Conservation (phyloP, 768 basidiomycete species). For the Amanita rubescens region DNA sequence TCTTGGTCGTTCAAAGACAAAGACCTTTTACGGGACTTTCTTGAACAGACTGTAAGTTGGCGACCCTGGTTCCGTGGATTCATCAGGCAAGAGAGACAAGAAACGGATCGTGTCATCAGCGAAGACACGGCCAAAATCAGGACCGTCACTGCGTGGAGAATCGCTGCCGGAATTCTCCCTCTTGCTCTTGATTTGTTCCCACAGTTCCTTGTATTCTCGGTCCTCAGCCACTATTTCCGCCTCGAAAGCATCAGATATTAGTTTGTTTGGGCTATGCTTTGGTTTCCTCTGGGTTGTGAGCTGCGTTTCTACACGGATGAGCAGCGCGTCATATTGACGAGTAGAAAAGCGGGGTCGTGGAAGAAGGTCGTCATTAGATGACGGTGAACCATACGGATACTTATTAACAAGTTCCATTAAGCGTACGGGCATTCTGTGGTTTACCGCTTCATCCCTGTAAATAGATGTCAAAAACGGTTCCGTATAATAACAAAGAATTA, state of each 20-base stretch:
- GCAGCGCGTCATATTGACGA: conserved; percentile 52
- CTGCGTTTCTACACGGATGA: conserved; percentile 58
- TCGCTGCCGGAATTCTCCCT: conserved; percentile 24
- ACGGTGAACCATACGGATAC: conserved; percentile 50
- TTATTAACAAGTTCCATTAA: conserved; percentile 61
- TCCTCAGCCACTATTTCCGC: conserved; percentile 23
- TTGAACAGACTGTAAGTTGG: background rate
- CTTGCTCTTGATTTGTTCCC: conserved; percentile 46
- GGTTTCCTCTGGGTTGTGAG: conserved; percentile 29
- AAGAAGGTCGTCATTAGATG: conserved; percentile 35
- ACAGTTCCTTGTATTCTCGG: conserved; percentile 33
- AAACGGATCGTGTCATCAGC: conserved; percentile 61
- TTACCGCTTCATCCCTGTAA: conserved; percentile 50
- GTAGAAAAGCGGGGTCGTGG: conserved; percentile 66
- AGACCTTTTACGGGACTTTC: conserved; percentile 21
- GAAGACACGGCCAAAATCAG: conserved; percentile 46
- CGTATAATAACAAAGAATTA: background rate
- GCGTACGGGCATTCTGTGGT: conserved; percentile 56
- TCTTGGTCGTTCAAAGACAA: conserved; percentile 22
- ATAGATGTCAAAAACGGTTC: background rate
- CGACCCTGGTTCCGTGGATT: background rate
- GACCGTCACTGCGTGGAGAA: conserved; percentile 28
- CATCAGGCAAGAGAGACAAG: conserved; percentile 38
- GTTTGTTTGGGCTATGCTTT: conserved; percentile 45
- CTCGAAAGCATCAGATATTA: conserved; percentile 60